phyloP scores from a whole-genome alignment of 352 stramenopile genomes.

The Phytophthora litchii region DNA sequence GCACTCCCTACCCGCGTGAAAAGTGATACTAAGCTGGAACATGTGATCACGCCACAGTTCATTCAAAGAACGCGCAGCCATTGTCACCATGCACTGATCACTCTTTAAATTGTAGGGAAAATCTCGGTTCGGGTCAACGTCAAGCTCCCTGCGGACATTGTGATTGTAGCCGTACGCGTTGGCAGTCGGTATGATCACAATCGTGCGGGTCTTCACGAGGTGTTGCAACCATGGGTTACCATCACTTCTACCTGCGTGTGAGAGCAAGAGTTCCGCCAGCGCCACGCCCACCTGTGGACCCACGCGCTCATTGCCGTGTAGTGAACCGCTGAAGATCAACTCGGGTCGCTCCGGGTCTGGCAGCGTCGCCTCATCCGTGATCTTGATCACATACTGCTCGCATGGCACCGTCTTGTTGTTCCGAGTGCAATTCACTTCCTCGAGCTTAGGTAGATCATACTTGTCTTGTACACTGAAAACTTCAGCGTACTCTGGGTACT shows the following conservation, averaged over 20 bases:
- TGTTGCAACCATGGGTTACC: slow-evolving; percentile 59
- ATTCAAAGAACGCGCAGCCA: slow-evolving; percentile 93
- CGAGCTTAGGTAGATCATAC: slow-evolving; percentile 64
- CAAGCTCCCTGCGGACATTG: slow-evolving; percentile 76
- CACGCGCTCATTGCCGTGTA: slow-evolving; percentile 96
- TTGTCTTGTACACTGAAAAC: slow-evolving; percentile 81
- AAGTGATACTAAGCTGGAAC: slow-evolving; percentile 96
- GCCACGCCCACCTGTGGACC: slow-evolving; percentile 87
- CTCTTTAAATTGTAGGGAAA: slow-evolving; percentile 92
- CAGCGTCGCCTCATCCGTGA: slow-evolving; percentile 78
- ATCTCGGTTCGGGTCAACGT: slow-evolving; percentile 96
- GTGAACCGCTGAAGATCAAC: slow-evolving; percentile 93
- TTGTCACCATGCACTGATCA: slow-evolving; percentile 92
- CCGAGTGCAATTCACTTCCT: slow-evolving; percentile 57
- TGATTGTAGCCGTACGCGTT: slow-evolving; percentile 93
- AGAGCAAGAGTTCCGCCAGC: slow-evolving; percentile 65
- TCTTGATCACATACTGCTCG: slow-evolving; percentile 83
- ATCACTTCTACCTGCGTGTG: slow-evolving; percentile 50
- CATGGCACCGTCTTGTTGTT: slow-evolving; percentile 50
- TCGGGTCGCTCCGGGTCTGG: slow-evolving; percentile 82
- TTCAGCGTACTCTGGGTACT: slow-evolving; percentile 73
- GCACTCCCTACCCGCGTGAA: slow-evolving; percentile 95
- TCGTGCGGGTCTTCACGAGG: slow-evolving; percentile 82
- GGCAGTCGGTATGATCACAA: slow-evolving; percentile 88
- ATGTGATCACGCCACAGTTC: slow-evolving; percentile 95